Base-by-base conservation (phyloP, 1,284 basidiomycete species). In the Cyathus olla region DNA sequence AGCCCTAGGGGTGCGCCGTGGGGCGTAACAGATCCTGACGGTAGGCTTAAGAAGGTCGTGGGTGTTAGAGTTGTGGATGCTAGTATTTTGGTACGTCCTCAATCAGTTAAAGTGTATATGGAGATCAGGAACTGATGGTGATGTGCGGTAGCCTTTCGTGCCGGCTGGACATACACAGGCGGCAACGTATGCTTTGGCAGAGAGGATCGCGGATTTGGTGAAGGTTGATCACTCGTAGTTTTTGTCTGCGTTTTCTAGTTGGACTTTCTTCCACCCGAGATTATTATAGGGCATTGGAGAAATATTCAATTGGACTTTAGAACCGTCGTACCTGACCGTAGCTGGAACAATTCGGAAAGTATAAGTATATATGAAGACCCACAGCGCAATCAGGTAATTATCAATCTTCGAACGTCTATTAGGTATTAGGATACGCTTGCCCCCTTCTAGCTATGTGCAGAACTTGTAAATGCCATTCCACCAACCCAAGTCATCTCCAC, bases 31-130 rank as follows among this genome's bases (percentile, higher is more conserved):
- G 66, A 72, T 52, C 72, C 72, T 4, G 68, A 75, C 53, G 47
- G 72, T 42, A 60, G 22, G 50, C 64, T 75, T 21, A 73, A 73
- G 57, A 67, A 68, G n/a, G 60, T 69, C 11, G 55, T 27, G 19
- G 72, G 73, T 9, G 48, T 75, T 21, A 62, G 71, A 37, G 61
- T 75, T 29, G 69, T 73, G n/a, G 73, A 75, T 57, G 69, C 73
- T 13, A 72, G 71, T 37, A 60, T 73, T 8, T 60, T 75, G 28
- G 71, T 73, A 54, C 19, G 67, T 64, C 26, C 5, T 52, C 15
- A 24, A 10, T 55, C 31, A 24, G 11, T 51, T 11, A 29, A 5
- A 26, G 11, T 15, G 22, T 22, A 26, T 1, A 40, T 9, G 19
- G 19, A n/a, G 13, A 46, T n/a, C 6, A 13, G 17, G 48, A 8